Evolutionary conservation across 164 flowering plant species (phyloP), one percentile per base, ranked within the genome.

Genomic region (Litsea cubeba): DNA sequence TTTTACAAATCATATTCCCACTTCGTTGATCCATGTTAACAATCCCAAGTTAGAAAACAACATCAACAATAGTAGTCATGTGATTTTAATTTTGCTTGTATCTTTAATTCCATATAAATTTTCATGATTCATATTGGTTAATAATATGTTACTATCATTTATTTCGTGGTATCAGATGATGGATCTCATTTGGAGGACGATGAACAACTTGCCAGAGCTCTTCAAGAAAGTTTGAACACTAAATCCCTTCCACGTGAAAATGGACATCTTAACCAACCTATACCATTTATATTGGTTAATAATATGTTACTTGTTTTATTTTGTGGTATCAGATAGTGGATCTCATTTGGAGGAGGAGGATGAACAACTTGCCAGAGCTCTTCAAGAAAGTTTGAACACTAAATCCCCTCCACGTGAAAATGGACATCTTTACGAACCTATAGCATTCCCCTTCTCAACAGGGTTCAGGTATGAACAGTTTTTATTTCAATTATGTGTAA

Each of bases 201-300:
- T 81, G 97, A 91, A 78, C 88, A 79, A 78, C 90, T 93, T 78
- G 97, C 97, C 5, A 85, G 91, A 84, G 94, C 97, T 50, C 68
- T 93, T 28, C 91, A 93, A 80, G 97, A 91, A 79, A 93, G 96
- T 80, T 79, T 91, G 82, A 85, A 80, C 71, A 71, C 83, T 71
- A 89, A 87, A 81, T 86, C 90, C 77, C 83, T 88, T 17, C 80
- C 77, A 65, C 76, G 70, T 68, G 82, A 75, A 78, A 62, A 69
- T 73, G 85, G 81, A 35, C 82, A 77, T 79, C 50, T 70, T 7
- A 83, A 83, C 79, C 89, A 81, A 62, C 93, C 91, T 46, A 72
- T 82, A 18, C 85, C 86, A 30, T 30, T 30, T 30, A 30, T 30
- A 30, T 30, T 30, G 35, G 35, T 30, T 5, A 30, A 24, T 63